phyloP scores from a whole-genome alignment of 2,329 filamentous ascomycete species.

The Sporothrix phasma region DNA sequence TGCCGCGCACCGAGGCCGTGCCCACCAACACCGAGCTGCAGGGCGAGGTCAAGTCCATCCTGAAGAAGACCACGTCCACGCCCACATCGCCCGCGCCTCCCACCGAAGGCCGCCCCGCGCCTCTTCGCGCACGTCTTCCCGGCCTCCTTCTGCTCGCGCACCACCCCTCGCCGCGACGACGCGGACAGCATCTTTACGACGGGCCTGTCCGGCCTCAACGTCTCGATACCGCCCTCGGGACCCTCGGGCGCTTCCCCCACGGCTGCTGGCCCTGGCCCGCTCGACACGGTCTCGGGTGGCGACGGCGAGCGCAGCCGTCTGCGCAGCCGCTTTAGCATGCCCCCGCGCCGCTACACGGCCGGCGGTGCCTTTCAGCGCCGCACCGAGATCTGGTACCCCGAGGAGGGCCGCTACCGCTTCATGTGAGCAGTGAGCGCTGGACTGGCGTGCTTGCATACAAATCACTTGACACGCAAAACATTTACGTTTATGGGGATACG shows the following conservation, averaged over 20 bases:
- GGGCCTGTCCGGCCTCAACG: constrained; percentile 14
- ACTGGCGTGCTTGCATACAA: background rate
- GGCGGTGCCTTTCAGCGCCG: constrained; percentile 19
- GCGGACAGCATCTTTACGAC: constrained; percentile 7
- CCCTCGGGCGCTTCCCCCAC: too few species aligned
- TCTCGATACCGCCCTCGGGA: constrained; percentile 1
- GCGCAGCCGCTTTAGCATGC: constrained; percentile 21
- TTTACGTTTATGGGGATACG: too few species aligned
- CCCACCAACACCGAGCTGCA: constrained; percentile 14
- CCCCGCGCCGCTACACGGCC: constrained; percentile 17
- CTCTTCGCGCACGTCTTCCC: background rate
- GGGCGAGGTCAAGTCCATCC: constrained; percentile 24
- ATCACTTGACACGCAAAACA: background rate
- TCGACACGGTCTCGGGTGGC: background rate
- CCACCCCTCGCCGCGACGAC: background rate
- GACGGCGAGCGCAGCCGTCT: constrained; percentile 18
- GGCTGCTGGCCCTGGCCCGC: constrained; percentile 10
- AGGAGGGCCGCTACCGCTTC: constrained; percentile 17
- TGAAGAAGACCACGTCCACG: constrained; percentile 26
- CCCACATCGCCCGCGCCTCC: background rate
- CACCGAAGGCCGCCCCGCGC: background rate
- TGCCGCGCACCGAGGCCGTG: constrained; percentile 14
- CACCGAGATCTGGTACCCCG: constrained; percentile 22
- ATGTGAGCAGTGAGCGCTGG: constrained; percentile 8
- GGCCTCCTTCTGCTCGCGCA: background rate